A percentile compares a stretch with the other conserved stretches of the same genome.
phyloP scores from a whole-genome alignment of 257 asterid genomes.

The Buddleja alternifolia region DNA sequence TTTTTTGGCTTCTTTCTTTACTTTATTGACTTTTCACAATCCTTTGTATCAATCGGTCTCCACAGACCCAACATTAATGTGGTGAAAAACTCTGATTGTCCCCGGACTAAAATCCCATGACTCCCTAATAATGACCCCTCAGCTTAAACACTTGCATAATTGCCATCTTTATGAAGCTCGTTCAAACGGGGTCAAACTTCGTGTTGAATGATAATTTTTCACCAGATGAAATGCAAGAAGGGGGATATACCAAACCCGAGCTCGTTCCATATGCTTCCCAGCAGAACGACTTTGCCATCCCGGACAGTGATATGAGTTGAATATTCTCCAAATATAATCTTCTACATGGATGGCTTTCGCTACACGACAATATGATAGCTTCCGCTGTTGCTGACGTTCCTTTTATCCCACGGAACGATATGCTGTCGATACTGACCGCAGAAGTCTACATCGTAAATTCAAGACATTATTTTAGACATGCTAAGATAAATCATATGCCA shows the following conservation, averaged over 20 bases:
- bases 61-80: too few species aligned
- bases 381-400: slow-evolving; percentile 79
- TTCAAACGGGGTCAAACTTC: slow-evolving; percentile 34
- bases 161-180: slow-evolving; percentile 22
- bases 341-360: slow-evolving; percentile 73
- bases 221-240: slow-evolving; percentile 59
- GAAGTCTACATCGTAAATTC: slow-evolving; percentile 55
- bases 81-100: too few species aligned
- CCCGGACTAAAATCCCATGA: too few species aligned
- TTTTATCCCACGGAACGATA: slow-evolving; percentile 51
- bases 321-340: slow-evolving; percentile 55
- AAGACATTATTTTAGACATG: not conserved
- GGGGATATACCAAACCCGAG: slow-evolving; percentile 53
- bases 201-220: slow-evolving; percentile 37
- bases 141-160: slow-evolving; percentile 29
- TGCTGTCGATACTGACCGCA: slow-evolving; percentile 46
- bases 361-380: slow-evolving; percentile 64
- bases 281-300: slow-evolving; percentile 56
- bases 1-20: too few species aligned
- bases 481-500: too few species aligned
- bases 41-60: too few species aligned
- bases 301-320: slow-evolving; percentile 42
- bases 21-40: too few species aligned
- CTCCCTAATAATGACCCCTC: too few species aligned
- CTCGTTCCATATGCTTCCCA: slow-evolving; percentile 82